Conservation (phyloP, 148 eudicot species). For the Diospyros lotus region DNA sequence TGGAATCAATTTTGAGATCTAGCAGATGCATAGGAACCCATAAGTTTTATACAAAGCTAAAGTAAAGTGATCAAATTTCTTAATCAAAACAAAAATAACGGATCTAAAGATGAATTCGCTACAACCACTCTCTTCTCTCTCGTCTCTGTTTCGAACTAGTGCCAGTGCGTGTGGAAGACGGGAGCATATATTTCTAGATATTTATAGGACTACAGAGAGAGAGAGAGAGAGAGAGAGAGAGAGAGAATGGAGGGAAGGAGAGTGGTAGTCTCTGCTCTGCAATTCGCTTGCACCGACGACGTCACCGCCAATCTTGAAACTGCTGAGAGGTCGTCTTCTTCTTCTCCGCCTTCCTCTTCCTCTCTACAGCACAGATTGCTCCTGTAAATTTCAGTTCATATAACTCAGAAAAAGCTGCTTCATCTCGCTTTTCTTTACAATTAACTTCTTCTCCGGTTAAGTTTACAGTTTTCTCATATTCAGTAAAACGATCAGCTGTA, state of each 20-base stretch:
- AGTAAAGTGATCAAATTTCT: too few relatives aligned
- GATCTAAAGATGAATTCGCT: too few relatives aligned
- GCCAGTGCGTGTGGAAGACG: too few relatives aligned
- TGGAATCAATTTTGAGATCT: too few relatives aligned
- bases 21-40: too few relatives aligned
- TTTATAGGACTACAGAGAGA: too few relatives aligned
- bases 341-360: not conserved
- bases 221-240: not conserved
- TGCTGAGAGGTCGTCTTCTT: conserved; percentile 64
- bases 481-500: not conserved
- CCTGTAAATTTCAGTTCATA: not conserved
- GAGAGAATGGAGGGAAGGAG: conserved; percentile 31
- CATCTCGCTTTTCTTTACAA: not conserved
- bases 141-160: too few relatives aligned
- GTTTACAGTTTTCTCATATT: not conserved
- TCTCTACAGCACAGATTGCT: not conserved
- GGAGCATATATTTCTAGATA: too few relatives aligned
- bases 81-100: too few relatives aligned
- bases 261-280: conserved; percentile 68
- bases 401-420: not conserved
- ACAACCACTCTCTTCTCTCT: too few relatives aligned
- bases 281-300: conserved; percentile 88
- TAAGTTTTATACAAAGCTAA: too few relatives aligned
- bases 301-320: conserved; percentile 52
- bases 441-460: not conserved